Evolutionary conservation across 2,329 filamentous ascomycete species (phyloP).

Genomic region (Colletotrichum australisinense): DNA sequence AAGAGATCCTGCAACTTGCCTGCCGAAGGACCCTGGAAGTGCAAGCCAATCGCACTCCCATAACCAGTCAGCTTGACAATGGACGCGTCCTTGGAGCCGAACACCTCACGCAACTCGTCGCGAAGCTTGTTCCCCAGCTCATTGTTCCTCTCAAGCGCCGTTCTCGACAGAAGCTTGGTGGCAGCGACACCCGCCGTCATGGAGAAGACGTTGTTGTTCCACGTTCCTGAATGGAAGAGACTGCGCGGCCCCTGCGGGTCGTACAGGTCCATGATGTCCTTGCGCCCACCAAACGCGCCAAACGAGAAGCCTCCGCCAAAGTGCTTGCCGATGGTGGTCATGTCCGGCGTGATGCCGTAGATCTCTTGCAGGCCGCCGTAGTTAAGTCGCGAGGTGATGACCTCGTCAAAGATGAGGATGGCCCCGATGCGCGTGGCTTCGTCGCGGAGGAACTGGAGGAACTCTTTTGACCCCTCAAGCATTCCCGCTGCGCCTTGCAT

Average conservation of each 20-base stretch:
- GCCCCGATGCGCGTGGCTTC: conserved; percentile 50
- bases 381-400: conserved; percentile 73
- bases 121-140: conserved; percentile 19
- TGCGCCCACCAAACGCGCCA: conserved; percentile 73
- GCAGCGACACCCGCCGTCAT: conserved; percentile 36
- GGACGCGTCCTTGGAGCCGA: conserved; percentile 1
- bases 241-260: conserved; percentile 54
- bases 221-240: conserved; percentile 35
- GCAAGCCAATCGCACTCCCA: conserved; percentile 30
- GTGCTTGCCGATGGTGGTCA: conserved; percentile 75
- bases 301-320: conserved; percentile 75
- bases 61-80: conserved; percentile 24
- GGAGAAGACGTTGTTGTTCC: conserved; percentile 37
- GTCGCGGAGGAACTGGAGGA: conserved; percentile 44
- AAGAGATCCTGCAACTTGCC: conserved; percentile 19
- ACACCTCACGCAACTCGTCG: conserved; percentile 1
- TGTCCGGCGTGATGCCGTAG: conserved; percentile 63
- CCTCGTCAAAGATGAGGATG: conserved; percentile 77
- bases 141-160: conserved; percentile 26
- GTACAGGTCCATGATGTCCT: conserved; percentile 68
- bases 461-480: conserved; percentile 60
- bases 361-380: conserved; percentile 59
- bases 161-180: conserved; percentile 29
- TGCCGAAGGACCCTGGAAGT: conserved; percentile 20
- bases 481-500: conserved; percentile 75